Evolutionary conservation across 2,329 filamentous ascomycete species (phyloP).

Genomic region (Rosellinia necatrix): DNA sequence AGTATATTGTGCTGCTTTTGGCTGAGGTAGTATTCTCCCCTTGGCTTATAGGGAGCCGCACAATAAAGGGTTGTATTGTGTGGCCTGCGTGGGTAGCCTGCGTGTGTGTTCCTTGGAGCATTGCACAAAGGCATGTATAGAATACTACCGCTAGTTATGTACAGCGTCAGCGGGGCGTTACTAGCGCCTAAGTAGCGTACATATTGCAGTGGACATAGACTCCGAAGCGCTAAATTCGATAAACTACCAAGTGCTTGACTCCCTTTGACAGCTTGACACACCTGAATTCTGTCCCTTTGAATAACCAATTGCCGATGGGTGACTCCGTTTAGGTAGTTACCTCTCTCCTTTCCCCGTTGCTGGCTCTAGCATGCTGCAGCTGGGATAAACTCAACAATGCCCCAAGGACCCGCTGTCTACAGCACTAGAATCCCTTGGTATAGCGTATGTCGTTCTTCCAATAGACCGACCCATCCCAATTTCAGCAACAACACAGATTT

Average conservation of each 20-base stretch:
- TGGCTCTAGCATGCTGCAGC: too few species aligned
- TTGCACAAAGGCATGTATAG: not conserved
- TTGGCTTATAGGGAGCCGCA: not conserved
- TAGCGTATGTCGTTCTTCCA: not conserved
- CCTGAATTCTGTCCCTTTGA: not conserved
- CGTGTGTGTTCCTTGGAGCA: not conserved
- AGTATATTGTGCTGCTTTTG: too few species aligned
- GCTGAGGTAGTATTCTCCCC: too few species aligned
- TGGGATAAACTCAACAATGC: too few species aligned
- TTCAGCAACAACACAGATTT: slow-evolving; percentile 5
- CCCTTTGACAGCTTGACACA: not conserved
- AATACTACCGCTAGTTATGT: too few species aligned
- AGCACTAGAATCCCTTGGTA: not conserved
- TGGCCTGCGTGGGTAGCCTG: too few species aligned
- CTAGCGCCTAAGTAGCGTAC: too few species aligned
- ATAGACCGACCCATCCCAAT: slow-evolving; percentile 18
- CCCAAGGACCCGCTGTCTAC: too few species aligned
- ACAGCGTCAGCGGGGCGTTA: too few species aligned
- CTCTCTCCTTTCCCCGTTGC: too few species aligned
- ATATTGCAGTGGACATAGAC: not conserved
- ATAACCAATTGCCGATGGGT: too few species aligned
- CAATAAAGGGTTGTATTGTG: not conserved
- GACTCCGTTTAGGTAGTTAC: too few species aligned
- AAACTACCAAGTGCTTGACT: not conserved
- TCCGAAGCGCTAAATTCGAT: not conserved